Evolutionary conservation across 768 basidiomycete genomes (phyloP).

Genomic region (Wakefieldia striispora): DNA sequence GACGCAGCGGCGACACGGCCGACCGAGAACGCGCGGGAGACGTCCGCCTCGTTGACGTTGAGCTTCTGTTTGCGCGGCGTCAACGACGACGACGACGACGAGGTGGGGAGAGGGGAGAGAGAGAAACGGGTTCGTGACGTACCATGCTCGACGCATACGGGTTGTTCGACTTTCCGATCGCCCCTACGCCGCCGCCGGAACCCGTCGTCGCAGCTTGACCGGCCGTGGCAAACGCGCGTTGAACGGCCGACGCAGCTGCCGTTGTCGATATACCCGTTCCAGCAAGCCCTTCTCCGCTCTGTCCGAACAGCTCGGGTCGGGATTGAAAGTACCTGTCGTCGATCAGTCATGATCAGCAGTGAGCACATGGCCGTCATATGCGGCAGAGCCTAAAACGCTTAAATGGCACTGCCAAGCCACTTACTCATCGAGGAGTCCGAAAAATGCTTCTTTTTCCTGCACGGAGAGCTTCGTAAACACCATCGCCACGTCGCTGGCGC

Average conservation of each 20-base stretch:
- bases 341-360: neutral
- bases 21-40: conserved; percentile 33
- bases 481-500: conserved; percentile 38
- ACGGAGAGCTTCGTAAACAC: conserved; percentile 65
- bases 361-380: neutral
- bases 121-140: conserved; percentile 12
- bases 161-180: conserved; percentile 31
- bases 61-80: too few relatives aligned
- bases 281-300: conserved; percentile 19
- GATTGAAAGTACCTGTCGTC: conserved; percentile 65
- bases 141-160: conserved; percentile 35
- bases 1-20: conserved; percentile 61
- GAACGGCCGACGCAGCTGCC: conserved; percentile 41
- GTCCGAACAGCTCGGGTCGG: conserved; percentile 62
- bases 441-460: conserved; percentile 80
- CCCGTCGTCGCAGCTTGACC: conserved; percentile 13
- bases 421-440: conserved; percentile 78
- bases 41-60: conserved; percentile 33
- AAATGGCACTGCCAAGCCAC: neutral
- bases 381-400: too few relatives aligned
- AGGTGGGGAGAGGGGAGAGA: too few relatives aligned
- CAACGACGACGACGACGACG: too few relatives aligned
- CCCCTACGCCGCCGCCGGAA: too few relatives aligned
- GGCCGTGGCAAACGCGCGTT: conserved; percentile 40
- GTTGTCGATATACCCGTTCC: conserved; percentile 21